phyloP scores from a whole-genome alignment of 106 monocot genomes.

The Allium fistulosum region DNA sequence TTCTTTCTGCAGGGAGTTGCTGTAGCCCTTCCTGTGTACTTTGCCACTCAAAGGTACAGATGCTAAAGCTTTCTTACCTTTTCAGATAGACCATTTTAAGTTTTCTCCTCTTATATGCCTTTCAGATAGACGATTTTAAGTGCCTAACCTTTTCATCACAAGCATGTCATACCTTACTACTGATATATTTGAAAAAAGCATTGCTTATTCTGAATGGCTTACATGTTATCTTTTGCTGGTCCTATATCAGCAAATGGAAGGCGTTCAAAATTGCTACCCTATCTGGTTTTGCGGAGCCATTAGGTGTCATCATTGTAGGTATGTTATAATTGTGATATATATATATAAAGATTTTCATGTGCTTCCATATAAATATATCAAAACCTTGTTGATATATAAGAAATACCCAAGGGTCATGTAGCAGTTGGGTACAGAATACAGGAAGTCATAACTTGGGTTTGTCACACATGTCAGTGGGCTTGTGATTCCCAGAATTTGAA shows the following conservation, averaged over 20 bases:
- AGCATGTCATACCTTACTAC: not conserved
- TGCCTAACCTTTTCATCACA: not conserved
- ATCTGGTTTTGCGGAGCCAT: conserved; percentile 97
- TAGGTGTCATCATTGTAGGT: conserved; percentile 94
- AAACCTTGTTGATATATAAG: too few species aligned
- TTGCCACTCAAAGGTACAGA: conserved; percentile 85
- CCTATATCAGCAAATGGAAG: conserved; percentile 67
- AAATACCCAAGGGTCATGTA: too few species aligned
- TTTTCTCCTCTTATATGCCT: too few species aligned
- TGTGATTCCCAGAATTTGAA: too few species aligned
- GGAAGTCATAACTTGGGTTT: too few species aligned
- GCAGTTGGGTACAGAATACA: too few species aligned
- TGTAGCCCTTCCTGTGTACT: conserved; percentile 98
- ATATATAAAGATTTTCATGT: too few species aligned
- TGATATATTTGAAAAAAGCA: not conserved
- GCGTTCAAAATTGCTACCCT: conserved; percentile 92
- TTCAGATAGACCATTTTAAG: too few species aligned
- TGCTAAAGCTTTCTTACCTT: not conserved
- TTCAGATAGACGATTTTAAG: too few species aligned
- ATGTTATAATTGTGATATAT: conserved; percentile 3
- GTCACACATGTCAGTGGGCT: too few species aligned
- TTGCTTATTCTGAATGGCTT: not conserved
- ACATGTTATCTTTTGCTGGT: too few species aligned
- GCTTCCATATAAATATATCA: too few species aligned
- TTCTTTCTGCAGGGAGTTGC: conserved; percentile 82